These are phyloP conservation scores for Melampsora abietis-canadensis DNA, from an alignment of 1,284 basidiomycete species.

Conservation along the genomic window DNA sequence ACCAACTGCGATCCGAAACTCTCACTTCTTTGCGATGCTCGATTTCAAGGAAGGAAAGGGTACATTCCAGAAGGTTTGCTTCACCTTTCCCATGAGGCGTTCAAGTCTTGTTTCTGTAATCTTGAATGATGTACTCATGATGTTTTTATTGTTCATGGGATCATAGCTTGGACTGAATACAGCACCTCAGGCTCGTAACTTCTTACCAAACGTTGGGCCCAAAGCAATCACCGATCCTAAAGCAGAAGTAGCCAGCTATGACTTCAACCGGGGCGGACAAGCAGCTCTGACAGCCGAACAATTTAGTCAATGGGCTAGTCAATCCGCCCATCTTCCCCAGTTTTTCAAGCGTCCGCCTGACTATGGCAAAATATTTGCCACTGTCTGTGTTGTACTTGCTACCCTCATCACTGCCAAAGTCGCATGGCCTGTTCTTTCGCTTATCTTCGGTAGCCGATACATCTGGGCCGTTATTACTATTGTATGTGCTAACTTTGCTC, in stretches of 20 bases:
- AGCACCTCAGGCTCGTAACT: slow-evolving; percentile 77
- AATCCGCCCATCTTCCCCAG: slow-evolving; percentile 5
- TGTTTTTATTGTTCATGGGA: not conserved
- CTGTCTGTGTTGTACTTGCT: slow-evolving; percentile 24
- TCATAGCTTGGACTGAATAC: slow-evolving; percentile 66
- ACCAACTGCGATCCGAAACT: slow-evolving; percentile 63
- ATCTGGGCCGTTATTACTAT: slow-evolving; percentile 32
- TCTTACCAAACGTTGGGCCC: slow-evolving; percentile 69
- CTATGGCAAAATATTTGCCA: slow-evolving; percentile 40
- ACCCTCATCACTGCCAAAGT: slow-evolving; percentile 23
- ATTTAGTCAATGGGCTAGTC: slow-evolving; percentile 18
- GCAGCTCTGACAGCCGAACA: slow-evolving; percentile 23
- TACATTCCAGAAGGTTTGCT: slow-evolving; percentile 71
- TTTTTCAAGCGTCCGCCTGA: slow-evolving; percentile 34
- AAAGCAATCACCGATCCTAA: slow-evolving; percentile 59
- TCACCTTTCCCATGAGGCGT: not conserved
- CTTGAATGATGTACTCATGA: slow-evolving; percentile 8
- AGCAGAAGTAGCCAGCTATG: slow-evolving; percentile 65
- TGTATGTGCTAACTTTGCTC: not conserved
- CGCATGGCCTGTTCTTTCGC: slow-evolving; percentile 30
- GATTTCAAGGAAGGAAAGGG: slow-evolving; percentile 74
- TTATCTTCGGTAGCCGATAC: slow-evolving; percentile 28
- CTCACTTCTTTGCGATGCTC: slow-evolving; percentile 84
- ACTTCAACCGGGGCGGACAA: slow-evolving; percentile 62
- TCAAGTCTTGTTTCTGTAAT: not conserved